phyloP scores from a whole-genome alignment of 805 yeast genomes.

The Candida nanaspora region DNA sequence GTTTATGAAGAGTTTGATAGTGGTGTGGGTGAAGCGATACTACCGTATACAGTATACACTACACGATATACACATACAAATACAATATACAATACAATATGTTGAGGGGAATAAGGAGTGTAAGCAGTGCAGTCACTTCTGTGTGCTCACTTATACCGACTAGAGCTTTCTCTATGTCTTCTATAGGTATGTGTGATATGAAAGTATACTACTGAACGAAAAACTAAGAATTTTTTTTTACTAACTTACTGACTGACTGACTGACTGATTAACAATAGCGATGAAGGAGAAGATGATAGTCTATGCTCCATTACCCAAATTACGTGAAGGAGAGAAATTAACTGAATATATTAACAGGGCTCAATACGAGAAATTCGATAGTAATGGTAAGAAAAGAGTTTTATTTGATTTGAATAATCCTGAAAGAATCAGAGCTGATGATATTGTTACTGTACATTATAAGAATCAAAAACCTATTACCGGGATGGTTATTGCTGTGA shows the following conservation, averaged over 20 bases:
- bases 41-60: no score
- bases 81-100: no score
- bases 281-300: constrained; percentile 23
- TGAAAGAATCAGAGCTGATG: constrained; percentile 67
- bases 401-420: constrained; percentile 40
- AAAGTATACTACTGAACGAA: not conserved
- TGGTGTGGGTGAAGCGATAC: no score
- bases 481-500: constrained; percentile 76
- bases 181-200: no score
- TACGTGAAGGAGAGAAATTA: constrained; percentile 38
- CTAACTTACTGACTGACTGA: not conserved
- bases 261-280: not conserved
- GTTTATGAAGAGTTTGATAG: no score
- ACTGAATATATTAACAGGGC: constrained; percentile 41
- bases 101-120: no score
- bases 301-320: constrained; percentile 42
- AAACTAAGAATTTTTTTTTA: no score
- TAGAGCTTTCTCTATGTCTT: no score
- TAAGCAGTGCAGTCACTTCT: no score
- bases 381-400: constrained; percentile 58
- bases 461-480: constrained; percentile 57
- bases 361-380: constrained; percentile 57
- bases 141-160: no score
- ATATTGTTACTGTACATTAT: constrained; percentile 69
- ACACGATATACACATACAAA: no score